These are phyloP conservation scores for Zea luxurians DNA, from an alignment of 176 grass and related monocot genomes.

Conservation along the genomic window DNA sequence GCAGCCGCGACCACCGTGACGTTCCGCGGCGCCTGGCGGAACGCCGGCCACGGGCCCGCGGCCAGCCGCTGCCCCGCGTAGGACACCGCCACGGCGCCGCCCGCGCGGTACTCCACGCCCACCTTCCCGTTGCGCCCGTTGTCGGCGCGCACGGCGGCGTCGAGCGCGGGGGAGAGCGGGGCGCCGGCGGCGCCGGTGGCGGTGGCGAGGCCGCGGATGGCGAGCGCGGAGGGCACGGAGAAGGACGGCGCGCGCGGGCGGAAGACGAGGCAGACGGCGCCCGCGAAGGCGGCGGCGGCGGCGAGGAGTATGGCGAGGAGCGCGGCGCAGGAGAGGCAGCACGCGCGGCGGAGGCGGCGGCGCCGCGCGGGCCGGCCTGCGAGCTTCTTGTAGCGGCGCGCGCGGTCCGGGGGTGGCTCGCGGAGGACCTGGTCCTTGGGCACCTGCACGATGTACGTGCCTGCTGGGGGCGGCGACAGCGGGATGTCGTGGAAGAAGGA, in stretches of 20 bases:
- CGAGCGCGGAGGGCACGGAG: conserved; percentile 49
- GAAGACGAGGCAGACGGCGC: conserved; percentile 53
- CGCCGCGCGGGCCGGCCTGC: conserved; percentile 38
- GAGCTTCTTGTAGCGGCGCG: conserved; percentile 48
- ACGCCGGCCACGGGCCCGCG: conserved; percentile 57
- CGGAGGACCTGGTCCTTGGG: conserved; percentile 85
- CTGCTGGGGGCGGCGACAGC: not conserved
- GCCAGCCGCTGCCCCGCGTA: conserved; percentile 51
- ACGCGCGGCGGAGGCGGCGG: conserved; percentile 30
- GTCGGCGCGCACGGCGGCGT: conserved; percentile 52
- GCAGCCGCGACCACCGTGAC: conserved; percentile 42
- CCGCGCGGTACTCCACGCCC: conserved; percentile 62
- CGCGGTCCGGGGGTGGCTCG: conserved; percentile 58
- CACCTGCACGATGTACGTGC: conserved; percentile 68
- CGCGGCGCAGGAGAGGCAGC: not conserved
- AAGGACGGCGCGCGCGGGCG: conserved; percentile 64
- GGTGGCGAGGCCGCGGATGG: conserved; percentile 45
- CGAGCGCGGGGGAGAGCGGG: conserved; percentile 37
- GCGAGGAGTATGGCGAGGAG: conserved; percentile 10
- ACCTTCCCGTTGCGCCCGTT: conserved; percentile 63
- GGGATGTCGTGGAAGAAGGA: conserved; percentile 21
- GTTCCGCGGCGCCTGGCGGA: conserved; percentile 61
- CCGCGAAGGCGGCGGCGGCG: conserved; percentile 3
- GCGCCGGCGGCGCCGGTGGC: not conserved
- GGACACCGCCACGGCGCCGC: conserved; percentile 44